A percentile compares a stretch with the other conserved stretches of the same genome.
Conservation (phyloP, 2,329 filamentous ascomycete genomes). For the Curvularia sp. region DNA sequence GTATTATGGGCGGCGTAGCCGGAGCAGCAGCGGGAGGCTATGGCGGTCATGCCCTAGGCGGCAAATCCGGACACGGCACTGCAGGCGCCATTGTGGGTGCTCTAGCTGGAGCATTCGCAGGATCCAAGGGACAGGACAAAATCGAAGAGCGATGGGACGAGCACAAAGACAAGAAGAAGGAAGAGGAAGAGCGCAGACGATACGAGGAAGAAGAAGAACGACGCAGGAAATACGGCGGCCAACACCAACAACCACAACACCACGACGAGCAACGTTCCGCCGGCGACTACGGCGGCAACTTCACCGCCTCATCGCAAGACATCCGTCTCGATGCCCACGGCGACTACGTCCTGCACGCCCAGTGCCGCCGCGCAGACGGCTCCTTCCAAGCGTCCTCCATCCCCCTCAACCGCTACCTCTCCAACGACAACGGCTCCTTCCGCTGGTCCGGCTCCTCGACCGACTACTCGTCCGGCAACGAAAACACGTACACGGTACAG, state of each 20-base stretch:
- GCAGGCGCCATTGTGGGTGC: slow-evolving; percentile 35
- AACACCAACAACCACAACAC: slow-evolving; percentile 8
- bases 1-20: slow-evolving; percentile 37
- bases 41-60: slow-evolving; percentile 37
- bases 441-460: slow-evolving; percentile 32
- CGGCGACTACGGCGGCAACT: slow-evolving; percentile 36
- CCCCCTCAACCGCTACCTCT: slow-evolving; percentile 31
- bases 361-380: slow-evolving; percentile 34
- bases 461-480: slow-evolving; percentile 12
- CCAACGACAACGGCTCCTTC: slow-evolving; percentile 37
- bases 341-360: slow-evolving; percentile 38
- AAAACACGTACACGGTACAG: slow-evolving; percentile 34
- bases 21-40: slow-evolving; percentile 39
- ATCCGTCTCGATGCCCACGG: slow-evolving; percentile 37
- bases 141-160: slow-evolving; percentile 36
- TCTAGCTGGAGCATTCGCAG: slow-evolving; percentile 35
- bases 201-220: slow-evolving; percentile 31
- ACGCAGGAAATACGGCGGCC: slow-evolving; percentile 15
- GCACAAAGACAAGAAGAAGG: slow-evolving; percentile 39
- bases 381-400: slow-evolving; percentile 34
- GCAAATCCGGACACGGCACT: slow-evolving; percentile 35
- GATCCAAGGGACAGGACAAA: slow-evolving; percentile 34
- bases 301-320: slow-evolving; percentile 33
- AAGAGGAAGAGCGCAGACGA: slow-evolving; percentile 24
- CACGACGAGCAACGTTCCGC: slow-evolving; percentile 19